Base-by-base conservation (phyloP, 306 rosid genomes). In the Pachyrhizus erosus region DNA sequence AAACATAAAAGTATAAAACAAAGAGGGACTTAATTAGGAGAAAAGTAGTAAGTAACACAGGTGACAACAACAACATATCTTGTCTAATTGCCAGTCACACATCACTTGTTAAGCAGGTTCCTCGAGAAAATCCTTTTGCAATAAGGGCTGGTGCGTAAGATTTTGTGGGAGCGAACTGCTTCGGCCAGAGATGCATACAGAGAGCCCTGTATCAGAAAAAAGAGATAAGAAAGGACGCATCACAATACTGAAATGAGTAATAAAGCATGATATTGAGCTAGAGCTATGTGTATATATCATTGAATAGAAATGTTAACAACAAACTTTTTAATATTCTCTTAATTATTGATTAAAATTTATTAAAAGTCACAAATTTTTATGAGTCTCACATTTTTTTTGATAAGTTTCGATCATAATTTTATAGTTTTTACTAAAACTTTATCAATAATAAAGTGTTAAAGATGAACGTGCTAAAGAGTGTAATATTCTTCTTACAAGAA, bases 161-260 rank as follows among this genome's bases (percentile, higher is more conserved):
- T 61, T 61, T 61, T 61, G 40, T 61, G 8, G 40, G 68, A 40
- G n/a, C 68, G 68, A 27, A 61, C 68, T 61, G 68, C 68, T 61
- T 61, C 68, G 9, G 29, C 68, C 6, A 61, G 68, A 27, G 68
- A 61, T 26, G 68, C 34, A 61, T 61, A 40, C 39, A 61, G 68
- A 61, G 39, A 27, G 8, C 40, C 40, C 68, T 61, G 18, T 27
- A 17, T 45, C 74, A 84, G 73, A 54, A 33, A 58, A 70, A 23
- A 7, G 1, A 45, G 14, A 15, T 27, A n/a, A 40, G 45, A 12
- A 40, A 20, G 45, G 15, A 55, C 20, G 43, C 61, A 73, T 13
- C 46, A 45, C 8, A 40, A 39, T 66, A 66, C 21, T 73, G 18
- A 73, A 54, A 66, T 7, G 15, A 20, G 17, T 13, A 39, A 5